Evolutionary conservation across 2,329 filamentous ascomycete species (phyloP).

Genomic region (Chrysoporthe austroafricana): DNA sequence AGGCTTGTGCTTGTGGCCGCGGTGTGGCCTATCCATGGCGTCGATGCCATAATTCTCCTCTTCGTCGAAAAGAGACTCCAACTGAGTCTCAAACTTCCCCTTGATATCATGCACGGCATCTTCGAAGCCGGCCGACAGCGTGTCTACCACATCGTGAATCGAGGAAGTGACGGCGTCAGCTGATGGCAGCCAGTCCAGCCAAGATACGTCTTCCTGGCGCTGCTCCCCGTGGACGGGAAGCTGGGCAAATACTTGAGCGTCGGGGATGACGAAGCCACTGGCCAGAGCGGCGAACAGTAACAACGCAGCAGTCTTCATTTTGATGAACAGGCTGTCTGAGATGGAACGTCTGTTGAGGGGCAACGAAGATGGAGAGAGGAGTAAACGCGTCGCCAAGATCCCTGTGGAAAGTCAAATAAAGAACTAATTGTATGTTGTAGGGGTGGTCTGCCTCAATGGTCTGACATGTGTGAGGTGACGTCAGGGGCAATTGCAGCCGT

Average conservation of each 20-base stretch:
- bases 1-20: constrained; percentile 42
- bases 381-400: background rate
- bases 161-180: constrained; percentile 24
- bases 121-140: constrained; percentile 24
- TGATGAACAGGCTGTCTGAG: background rate
- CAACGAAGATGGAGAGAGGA: background rate
- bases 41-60: constrained; percentile 19
- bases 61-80: constrained; percentile 41
- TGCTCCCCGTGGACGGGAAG: constrained; percentile 29
- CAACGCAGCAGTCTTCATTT: constrained; percentile 32
- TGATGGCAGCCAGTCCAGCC: constrained; percentile 29
- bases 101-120: constrained; percentile 28
- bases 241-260: constrained; percentile 28
- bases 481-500: constrained; percentile 15
- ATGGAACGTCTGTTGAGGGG: background rate
- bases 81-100: constrained; percentile 20
- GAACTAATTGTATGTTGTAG: background rate
- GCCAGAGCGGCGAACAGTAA: constrained; percentile 31
- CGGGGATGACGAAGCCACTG: constrained; percentile 33
- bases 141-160: constrained; percentile 26
- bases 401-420: background rate
- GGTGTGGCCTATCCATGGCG: constrained; percentile 16
- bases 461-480: constrained; percentile 22
- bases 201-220: constrained; percentile 23
- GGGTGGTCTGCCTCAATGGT: constrained; percentile 4